Conservation (phyloP, 345 rosid genomes). For the Carallia brachiata region DNA sequence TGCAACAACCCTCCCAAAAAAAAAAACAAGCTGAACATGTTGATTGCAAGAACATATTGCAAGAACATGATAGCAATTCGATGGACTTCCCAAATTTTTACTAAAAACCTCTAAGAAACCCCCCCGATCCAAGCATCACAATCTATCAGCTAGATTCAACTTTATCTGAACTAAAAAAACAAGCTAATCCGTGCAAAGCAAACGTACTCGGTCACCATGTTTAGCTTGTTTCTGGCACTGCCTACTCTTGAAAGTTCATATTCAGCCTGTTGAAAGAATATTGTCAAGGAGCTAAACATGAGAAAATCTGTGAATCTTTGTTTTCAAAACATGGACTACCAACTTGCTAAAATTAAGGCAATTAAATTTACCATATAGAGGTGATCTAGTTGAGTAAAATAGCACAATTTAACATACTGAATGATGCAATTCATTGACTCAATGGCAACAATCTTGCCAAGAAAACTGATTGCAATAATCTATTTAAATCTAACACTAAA, state of each 20-base stretch:
- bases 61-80: too few species aligned
- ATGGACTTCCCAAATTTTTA: too few species aligned
- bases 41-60: too few species aligned
- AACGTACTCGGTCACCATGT: constrained; percentile 77
- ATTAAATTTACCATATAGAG: too few species aligned
- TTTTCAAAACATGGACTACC: too few species aligned
- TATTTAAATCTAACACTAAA: background rate
- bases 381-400: background rate
- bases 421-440: constrained; percentile 8
- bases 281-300: constrained; percentile 14
- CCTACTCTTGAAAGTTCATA: constrained; percentile 60
- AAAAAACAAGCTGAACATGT: too few species aligned
- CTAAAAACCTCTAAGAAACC: too few species aligned
- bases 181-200: constrained; percentile 19
- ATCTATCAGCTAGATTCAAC: background rate
- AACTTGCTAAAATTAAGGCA: too few species aligned
- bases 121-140: background rate
- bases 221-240: constrained; percentile 74
- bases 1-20: too few species aligned
- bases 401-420: background rate
- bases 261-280: constrained; percentile 58
- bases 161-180: background rate
- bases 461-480: background rate
- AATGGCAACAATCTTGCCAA: constrained; percentile 2
- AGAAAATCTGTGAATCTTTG: background rate